Percentiles rank a stretch among this genome's conserved stretches.
Conservation (phyloP, 306 rosid genomes). For the Prunus mira region DNA sequence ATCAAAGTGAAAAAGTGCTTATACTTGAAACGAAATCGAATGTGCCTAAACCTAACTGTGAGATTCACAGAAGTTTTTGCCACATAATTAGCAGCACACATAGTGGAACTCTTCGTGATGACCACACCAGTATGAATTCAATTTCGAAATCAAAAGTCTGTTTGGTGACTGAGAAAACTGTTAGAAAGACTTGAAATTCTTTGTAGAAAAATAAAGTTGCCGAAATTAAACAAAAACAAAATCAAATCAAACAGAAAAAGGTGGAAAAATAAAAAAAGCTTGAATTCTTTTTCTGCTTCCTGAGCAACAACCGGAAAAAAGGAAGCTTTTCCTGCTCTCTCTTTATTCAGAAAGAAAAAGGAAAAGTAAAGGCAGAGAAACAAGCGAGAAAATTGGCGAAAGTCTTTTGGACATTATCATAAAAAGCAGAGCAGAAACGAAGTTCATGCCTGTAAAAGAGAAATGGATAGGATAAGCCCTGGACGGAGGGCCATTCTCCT, state of each 20-base stretch:
- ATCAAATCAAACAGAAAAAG: neutral
- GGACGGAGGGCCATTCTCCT: slow-evolving; percentile 44
- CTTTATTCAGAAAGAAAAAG: too few species aligned
- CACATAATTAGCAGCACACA: too few species aligned
- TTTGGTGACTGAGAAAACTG: neutral
- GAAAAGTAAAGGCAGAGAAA: neutral
- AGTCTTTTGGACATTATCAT: neutral
- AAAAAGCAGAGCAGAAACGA: neutral
- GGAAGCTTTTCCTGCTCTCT: neutral
- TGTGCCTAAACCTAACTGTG: neutral
- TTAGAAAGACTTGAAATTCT: neutral
- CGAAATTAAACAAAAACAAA: too few species aligned
- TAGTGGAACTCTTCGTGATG: neutral
- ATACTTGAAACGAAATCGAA: neutral
- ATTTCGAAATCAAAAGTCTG: neutral
- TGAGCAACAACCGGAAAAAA: neutral
- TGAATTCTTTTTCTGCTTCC: neutral
- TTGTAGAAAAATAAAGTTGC: too few species aligned
- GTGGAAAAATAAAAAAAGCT: neutral
- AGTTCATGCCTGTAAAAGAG: slow-evolving; percentile 60
- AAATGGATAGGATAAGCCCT: slow-evolving; percentile 30
- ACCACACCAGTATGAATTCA: neutral
- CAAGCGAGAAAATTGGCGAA: neutral
- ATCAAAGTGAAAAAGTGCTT: neutral
- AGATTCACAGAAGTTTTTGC: too few species aligned